phyloP scores from a whole-genome alignment of 768 basidiomycete genomes.

The Tylopilus plumbeoviolaceoides region DNA sequence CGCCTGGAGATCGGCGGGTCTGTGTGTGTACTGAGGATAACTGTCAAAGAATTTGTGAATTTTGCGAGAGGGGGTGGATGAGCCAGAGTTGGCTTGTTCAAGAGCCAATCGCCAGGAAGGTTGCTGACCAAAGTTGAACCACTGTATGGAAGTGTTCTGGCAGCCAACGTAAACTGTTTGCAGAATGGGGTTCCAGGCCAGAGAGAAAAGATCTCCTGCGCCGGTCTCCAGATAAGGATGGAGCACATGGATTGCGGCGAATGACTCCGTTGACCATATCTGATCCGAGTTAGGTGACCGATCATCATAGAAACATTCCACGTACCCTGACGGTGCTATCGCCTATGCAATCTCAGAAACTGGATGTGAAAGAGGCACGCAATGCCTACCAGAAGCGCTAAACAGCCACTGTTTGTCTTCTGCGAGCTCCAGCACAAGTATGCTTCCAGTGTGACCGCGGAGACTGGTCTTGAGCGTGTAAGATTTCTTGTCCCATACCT shows the following conservation, averaged over 20 bases:
- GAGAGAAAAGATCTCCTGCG: conserved; percentile 84
- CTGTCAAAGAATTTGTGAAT: conserved; percentile 92
- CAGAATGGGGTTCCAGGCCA: conserved; percentile 67
- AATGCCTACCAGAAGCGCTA: conserved; percentile 73
- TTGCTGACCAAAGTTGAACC: conserved; percentile 57
- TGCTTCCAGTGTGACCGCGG: conserved; percentile 78
- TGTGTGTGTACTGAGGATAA: conserved; percentile 69
- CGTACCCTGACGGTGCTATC: conserved; percentile 84
- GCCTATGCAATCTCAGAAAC: conserved; percentile 40
- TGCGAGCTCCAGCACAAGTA: conserved; percentile 75
- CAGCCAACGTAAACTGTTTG: conserved; percentile 83
- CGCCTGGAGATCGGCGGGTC: conserved; percentile 64
- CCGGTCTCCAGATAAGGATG: conserved; percentile 75
- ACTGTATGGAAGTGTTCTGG: conserved; percentile 91
- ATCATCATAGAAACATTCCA: background rate
- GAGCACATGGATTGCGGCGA: conserved; percentile 67
- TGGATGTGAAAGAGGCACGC: background rate
- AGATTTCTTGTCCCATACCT: conserved; percentile 85
- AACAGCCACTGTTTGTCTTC: conserved; percentile 80
- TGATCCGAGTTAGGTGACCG: conserved; percentile 26
- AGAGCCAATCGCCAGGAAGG: background rate
- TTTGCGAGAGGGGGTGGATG: conserved; percentile 41
- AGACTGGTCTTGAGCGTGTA: conserved; percentile 67
- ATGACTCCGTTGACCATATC: conserved; percentile 78
- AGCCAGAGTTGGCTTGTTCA: conserved; percentile 25